Evolutionary conservation across 352 stramenopile species (phyloP).

Genomic region (Pythium folliculosum): DNA sequence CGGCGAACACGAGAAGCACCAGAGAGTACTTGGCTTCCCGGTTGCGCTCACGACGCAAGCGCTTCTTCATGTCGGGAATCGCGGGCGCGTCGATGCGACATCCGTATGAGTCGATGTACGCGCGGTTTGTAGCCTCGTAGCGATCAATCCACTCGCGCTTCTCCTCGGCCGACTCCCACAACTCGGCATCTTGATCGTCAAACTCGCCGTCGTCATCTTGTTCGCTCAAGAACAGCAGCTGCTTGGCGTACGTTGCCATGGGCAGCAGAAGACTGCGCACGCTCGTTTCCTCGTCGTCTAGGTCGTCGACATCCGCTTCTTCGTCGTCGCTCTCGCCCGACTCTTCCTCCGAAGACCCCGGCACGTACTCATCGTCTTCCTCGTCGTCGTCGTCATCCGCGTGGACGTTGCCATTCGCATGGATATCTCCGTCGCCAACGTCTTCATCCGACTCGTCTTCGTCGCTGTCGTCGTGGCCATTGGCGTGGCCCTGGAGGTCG

Average conservation of each 20-base stretch:
- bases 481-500: not conserved
- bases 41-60: conserved; percentile 25
- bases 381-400: conserved; percentile 29
- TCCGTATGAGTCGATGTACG: conserved; percentile 39
- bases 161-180: conserved; percentile 33
- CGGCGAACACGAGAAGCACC: conserved; percentile 35
- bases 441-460: not conserved
- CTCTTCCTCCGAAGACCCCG: conserved; percentile 10
- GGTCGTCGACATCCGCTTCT: conserved; percentile 32
- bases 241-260: conserved; percentile 22
- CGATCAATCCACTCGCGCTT: conserved; percentile 38
- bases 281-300: conserved; percentile 27
- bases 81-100: conserved; percentile 42
- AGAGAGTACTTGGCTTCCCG: conserved; percentile 32
- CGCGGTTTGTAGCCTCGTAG: conserved; percentile 27
- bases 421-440: not conserved
- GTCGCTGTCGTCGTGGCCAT: not conserved
- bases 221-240: conserved; percentile 14
- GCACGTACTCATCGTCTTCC: conserved; percentile 37
- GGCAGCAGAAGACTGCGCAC: conserved; percentile 26
- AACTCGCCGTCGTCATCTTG: conserved; percentile 40
- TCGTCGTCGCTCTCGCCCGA: conserved; percentile 30
- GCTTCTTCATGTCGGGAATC: conserved; percentile 34
- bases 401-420: conserved; percentile 16
- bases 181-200: conserved; percentile 32